Evolutionary conservation across 768 basidiomycete genomes (phyloP).

Genomic region (Termitomyces eurrhizus): DNA sequence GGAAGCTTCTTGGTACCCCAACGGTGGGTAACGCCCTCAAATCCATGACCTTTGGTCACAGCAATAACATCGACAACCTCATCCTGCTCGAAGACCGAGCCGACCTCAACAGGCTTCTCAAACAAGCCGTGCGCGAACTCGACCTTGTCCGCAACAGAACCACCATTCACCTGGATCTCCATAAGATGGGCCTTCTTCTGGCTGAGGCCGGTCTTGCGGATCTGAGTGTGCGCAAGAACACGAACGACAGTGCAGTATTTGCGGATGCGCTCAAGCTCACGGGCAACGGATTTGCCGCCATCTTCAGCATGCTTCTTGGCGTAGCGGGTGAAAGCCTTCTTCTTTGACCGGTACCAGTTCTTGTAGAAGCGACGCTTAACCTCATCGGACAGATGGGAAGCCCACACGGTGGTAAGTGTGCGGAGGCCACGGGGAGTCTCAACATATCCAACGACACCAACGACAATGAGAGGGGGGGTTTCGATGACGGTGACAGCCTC

Average conservation of each 20-base stretch:
- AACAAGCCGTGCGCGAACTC: slow-evolving; percentile 91
- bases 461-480: slow-evolving; percentile 93
- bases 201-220: slow-evolving; percentile 93
- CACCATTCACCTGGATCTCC: slow-evolving; percentile 99
- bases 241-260: slow-evolving; percentile 99
- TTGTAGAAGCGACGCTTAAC: slow-evolving; percentile 99
- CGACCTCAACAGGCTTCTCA: slow-evolving; percentile 91
- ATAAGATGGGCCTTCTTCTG: slow-evolving; percentile 99
- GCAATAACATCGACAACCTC: slow-evolving; percentile 96
- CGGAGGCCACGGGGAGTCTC: slow-evolving; percentile 99
- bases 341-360: slow-evolving; percentile 99
- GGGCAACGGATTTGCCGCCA: slow-evolving; percentile 83
- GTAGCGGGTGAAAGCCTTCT: slow-evolving; percentile 99
- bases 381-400: slow-evolving; percentile 96
- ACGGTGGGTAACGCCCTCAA: slow-evolving; percentile 98
- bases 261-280: slow-evolving; percentile 98
- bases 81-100: slow-evolving; percentile 90
- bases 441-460: slow-evolving; percentile 99
- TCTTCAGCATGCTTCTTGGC: slow-evolving; percentile 99
- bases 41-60: slow-evolving; percentile 99
- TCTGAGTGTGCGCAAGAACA: slow-evolving; percentile 98
- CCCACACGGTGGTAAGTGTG: slow-evolving; percentile 98
- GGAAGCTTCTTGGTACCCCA: slow-evolving; percentile 99
- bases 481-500: slow-evolving; percentile 96
- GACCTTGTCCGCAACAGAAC: slow-evolving; percentile 94